Percentiles rank a stretch among this genome's conserved stretches.
These are phyloP conservation scores for Epichloe elymi DNA, from an alignment of 2,329 filamentous ascomycete genomes.

Conservation along the genomic window DNA sequence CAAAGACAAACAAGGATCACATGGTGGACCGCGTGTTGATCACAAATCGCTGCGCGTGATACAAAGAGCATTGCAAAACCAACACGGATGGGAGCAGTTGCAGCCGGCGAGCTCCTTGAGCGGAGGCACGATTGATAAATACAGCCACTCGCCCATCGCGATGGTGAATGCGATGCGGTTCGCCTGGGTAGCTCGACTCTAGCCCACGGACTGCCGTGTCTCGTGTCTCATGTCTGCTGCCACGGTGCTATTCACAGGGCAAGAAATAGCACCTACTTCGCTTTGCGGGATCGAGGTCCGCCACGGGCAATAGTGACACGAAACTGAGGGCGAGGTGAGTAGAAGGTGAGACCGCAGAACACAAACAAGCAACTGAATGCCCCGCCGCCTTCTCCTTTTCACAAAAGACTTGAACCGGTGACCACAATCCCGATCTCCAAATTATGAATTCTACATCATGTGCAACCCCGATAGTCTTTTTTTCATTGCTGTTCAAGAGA, in stretches of 20 bases:
- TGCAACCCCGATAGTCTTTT: no score
- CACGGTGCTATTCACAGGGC: neutral
- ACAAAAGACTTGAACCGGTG: no score
- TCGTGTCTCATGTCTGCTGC: neutral
- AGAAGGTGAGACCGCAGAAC: neutral
- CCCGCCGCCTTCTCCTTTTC: no score
- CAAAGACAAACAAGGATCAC: neutral
- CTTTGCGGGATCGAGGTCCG: no score
- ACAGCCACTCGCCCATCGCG: neutral
- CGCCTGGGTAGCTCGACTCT: neutral
- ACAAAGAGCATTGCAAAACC: neutral
- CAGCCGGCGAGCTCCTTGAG: neutral
- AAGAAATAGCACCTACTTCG: no score
- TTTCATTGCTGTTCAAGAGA: neutral
- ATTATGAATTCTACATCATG: no score
- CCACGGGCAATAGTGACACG: neutral
- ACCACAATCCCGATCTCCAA: no score
- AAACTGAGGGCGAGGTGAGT: neutral
- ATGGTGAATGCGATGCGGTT: neutral
- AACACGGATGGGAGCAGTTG: neutral
- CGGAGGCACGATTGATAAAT: neutral
- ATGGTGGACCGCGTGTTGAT: neutral
- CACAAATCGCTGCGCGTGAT: neutral
- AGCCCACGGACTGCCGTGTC: no score
- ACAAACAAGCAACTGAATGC: neutral